phyloP scores from a whole-genome alignment of 352 stramenopile species.

The Phytophthora idaei region DNA sequence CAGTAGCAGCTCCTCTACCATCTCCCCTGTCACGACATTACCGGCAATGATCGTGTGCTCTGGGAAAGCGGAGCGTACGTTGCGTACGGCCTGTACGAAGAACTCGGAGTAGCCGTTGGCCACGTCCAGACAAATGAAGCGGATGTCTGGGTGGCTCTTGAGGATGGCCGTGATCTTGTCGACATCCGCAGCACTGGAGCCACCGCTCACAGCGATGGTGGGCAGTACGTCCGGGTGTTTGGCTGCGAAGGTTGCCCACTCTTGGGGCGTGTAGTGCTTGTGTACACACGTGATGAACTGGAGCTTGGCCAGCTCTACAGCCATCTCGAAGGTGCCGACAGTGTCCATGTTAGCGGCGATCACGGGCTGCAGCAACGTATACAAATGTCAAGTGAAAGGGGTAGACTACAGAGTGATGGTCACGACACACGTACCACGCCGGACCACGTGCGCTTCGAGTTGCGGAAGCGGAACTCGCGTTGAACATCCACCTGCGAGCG shows the following conservation, averaged over 20 bases:
- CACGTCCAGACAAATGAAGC: constrained; percentile 91
- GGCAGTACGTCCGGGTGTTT: constrained; percentile 60
- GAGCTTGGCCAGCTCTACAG: constrained; percentile 74
- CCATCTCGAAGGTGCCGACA: constrained; percentile 92
- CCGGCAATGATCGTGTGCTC: constrained; percentile 91
- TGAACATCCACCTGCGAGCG: constrained; percentile 82
- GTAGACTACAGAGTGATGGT: neutral
- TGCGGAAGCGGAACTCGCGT: constrained; percentile 75
- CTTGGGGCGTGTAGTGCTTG: constrained; percentile 89
- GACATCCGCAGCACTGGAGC: constrained; percentile 75
- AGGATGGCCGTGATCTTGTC: constrained; percentile 73
- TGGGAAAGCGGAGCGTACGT: constrained; percentile 59
- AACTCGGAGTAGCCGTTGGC: constrained; percentile 90
- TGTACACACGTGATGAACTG: constrained; percentile 90
- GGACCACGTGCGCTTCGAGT: constrained; percentile 77
- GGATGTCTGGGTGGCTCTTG: constrained; percentile 60
- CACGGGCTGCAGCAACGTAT: constrained; percentile 56
- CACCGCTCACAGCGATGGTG: constrained; percentile 81
- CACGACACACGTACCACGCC: constrained; percentile 54
- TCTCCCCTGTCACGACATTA: constrained; percentile 93
- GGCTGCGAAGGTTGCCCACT: constrained; percentile 65
- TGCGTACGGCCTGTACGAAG: constrained; percentile 85
- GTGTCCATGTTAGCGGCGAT: constrained; percentile 94
- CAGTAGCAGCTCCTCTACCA: constrained; percentile 92
- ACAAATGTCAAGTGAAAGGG: neutral